A percentile compares a stretch with the other conserved stretches of the same genome.
Evolutionary conservation across 345 rosid species (phyloP).

Genomic region (Populus simonii): DNA sequence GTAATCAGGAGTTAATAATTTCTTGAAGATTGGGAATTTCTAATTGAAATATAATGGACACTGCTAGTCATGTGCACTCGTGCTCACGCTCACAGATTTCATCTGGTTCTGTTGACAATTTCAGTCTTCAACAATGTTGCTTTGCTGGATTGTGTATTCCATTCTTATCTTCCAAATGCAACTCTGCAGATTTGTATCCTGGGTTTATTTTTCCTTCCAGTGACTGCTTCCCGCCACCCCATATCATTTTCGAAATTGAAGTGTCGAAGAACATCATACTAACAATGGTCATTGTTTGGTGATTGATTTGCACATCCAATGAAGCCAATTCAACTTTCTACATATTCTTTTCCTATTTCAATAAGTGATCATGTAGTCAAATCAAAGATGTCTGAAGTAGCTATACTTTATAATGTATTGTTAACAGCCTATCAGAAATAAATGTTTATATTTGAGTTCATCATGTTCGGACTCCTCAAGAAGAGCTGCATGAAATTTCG

Average conservation of each 20-base stretch:
- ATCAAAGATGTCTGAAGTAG: not conserved
- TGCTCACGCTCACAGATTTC: not conserved
- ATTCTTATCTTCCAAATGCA: not conserved
- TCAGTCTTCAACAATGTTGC: not conserved
- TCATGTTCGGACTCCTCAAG: constrained; percentile 6
- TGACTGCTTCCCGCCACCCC: not conserved
- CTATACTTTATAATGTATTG: not conserved
- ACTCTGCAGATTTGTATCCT: not conserved
- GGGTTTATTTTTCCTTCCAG: not conserved
- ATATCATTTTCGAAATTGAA: not conserved
- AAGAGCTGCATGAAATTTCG: not conserved
- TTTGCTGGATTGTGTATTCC: not conserved
- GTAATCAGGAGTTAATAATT: not conserved
- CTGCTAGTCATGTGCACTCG: not conserved
- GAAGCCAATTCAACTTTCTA: constrained; percentile 4
- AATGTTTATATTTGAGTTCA: not conserved
- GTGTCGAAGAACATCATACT: not conserved
- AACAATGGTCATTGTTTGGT: not conserved
- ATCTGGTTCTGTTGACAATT: not conserved
- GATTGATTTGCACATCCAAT: not conserved
- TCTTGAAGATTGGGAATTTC: not conserved
- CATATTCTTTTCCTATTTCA: not conserved
- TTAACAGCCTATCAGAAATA: not conserved
- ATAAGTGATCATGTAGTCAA: not conserved
- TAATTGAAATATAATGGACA: not conserved